Evolutionary conservation across 139 green algal genomes (phyloP), one percentile per base, ranked within the genome.

Genomic region (Tetratostichococcus sp.): DNA sequence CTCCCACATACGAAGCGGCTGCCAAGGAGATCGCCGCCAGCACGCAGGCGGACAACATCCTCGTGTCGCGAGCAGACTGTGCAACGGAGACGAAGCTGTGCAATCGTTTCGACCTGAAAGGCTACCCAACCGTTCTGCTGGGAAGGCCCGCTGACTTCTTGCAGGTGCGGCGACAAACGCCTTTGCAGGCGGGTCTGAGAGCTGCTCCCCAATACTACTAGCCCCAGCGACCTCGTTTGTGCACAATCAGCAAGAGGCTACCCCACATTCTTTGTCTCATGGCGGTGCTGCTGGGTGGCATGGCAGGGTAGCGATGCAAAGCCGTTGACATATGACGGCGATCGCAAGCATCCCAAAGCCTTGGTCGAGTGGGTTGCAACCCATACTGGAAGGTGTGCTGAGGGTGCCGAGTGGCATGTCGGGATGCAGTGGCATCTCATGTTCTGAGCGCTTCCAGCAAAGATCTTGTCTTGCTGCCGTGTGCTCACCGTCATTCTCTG

Each of bases 1-100:
- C 85, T 69, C 87, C 87, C 5, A 75, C 42, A 21, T 91, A 89
- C 74, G 83, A 90, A 35, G 79, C 85, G 23, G 76, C 90, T 35
- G 80, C 82, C 1, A 71, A 70, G 0, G 83, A 75, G 65, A 82
- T 91, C 39, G 32, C 74, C 30, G 31, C 35, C n/a, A 33, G 74
- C 8, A 69, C 73, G 0, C 68, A 75, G 50, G n/a, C 58, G 4
- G 59, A 85, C 14, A 34, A 78, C 17, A 70, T 91, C 1, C 76
- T 70, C 25, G 83, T 91, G 34, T 77, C 74, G 1, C 71, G 87
- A 1, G 58, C 90, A 0, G 87, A 91, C 70, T 91, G 87, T 74
- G 82, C 87, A 30, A 67, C 62, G 26, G 28, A 68, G 26, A 30
- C 62, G 5, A 26, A 21, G 26, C 43, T 81, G 4, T 81, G 77